These are phyloP conservation scores for Fusarium tjaetaba DNA, from an alignment of 2,329 filamentous ascomycete species.

Conservation along the genomic window DNA sequence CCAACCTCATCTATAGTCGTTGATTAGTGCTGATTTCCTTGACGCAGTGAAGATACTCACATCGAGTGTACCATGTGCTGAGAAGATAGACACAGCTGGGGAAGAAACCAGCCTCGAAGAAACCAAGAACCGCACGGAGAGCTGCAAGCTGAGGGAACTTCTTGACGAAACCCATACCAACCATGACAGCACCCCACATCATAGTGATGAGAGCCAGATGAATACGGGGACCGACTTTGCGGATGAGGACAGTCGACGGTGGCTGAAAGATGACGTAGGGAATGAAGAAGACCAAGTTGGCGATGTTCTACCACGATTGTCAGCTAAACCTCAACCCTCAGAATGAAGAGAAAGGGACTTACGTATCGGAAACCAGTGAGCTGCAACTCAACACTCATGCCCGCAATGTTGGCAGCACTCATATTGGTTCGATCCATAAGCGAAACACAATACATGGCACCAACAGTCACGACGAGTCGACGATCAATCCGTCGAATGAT, in stretches of 20 bases:
- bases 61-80: constrained; percentile 78
- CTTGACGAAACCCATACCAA: constrained; percentile 71
- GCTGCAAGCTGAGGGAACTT: constrained; percentile 63
- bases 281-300: constrained; percentile 79
- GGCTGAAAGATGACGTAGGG: constrained; percentile 78
- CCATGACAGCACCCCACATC: constrained; percentile 69
- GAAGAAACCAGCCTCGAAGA: constrained; percentile 78
- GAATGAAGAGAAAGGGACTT: constrained; percentile 17
- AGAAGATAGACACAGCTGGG: constrained; percentile 76
- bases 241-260: constrained; percentile 74
- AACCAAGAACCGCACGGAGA: constrained; percentile 67
- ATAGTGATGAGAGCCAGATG: constrained; percentile 65
- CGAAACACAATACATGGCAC: constrained; percentile 76
- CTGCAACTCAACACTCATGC: constrained; percentile 60
- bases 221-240: constrained; percentile 70
- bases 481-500: constrained; percentile 77
- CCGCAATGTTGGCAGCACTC: constrained; percentile 77
- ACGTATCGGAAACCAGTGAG: constrained; percentile 60
- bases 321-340: background rate
- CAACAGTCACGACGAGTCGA: constrained; percentile 69
- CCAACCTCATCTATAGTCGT: constrained; percentile 67
- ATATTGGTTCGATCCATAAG: constrained; percentile 85
- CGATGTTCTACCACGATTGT: constrained; percentile 59
- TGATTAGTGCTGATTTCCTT: background rate
- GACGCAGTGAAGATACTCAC: constrained; percentile 50